A percentile compares a stretch with the other conserved stretches of the same genome.
Evolutionary conservation across 345 rosid species (phyloP).

Genomic region (Syzygium grande): DNA sequence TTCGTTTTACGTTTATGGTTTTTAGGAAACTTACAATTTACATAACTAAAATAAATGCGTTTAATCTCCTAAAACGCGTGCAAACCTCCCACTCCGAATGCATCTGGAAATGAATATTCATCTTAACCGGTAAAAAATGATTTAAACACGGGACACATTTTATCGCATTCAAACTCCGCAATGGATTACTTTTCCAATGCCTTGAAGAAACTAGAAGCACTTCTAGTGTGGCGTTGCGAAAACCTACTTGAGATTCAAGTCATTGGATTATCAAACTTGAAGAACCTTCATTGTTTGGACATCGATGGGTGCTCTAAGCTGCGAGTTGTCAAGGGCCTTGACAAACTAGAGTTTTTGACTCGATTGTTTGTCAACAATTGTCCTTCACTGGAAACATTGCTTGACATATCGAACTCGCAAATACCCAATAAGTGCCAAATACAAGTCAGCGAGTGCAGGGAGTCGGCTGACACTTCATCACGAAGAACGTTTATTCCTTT

Average conservation of each 20-base stretch:
- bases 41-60: neutral
- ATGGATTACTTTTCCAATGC: too few species aligned
- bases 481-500: too few species aligned
- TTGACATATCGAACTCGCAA: too few species aligned
- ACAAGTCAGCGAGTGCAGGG: rapidly evolving
- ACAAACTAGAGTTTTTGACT: too few species aligned
- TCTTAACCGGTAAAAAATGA: too few species aligned
- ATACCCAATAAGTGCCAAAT: rapidly evolving
- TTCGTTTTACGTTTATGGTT: neutral
- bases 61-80: neutral
- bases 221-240: rapidly evolving
- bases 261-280: too few species aligned
- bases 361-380: rapidly evolving
- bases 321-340: too few species aligned
- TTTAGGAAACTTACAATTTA: neutral
- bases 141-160: too few species aligned
- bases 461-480: too few species aligned
- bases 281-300: rapidly evolving
- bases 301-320: rapidly evolving
- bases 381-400: too few species aligned
- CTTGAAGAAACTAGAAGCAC: rapidly evolving
- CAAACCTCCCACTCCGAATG: neutral
- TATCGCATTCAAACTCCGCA: too few species aligned
- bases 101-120: neutral
- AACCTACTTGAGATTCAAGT: too few species aligned